Evolutionary conservation across 1,139 yeast genomes (phyloP).

Genomic region (Trichomonascaceae sp.): DNA sequence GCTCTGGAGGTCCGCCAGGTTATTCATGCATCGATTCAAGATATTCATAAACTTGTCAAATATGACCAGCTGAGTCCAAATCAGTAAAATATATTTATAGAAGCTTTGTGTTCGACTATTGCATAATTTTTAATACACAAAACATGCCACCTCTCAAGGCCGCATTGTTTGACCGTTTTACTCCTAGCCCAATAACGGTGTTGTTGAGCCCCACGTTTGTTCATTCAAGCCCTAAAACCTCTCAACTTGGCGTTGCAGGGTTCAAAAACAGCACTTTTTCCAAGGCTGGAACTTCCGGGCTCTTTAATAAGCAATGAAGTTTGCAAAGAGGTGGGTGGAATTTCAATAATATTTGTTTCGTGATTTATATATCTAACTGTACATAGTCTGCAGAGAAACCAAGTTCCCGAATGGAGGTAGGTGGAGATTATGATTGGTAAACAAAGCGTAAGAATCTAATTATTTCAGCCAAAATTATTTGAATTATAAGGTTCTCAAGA

Average conservation of each 20-base stretch:
- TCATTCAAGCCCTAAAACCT: background rate
- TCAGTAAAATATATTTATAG: conserved; percentile 37
- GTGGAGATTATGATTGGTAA: conserved; percentile 11
- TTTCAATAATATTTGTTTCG: background rate
- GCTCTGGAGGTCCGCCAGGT: conserved; percentile 86
- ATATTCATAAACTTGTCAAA: conserved; percentile 50
- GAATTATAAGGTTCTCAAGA: conserved; percentile 81
- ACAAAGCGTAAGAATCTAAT: background rate
- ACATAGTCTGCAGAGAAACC: conserved; percentile 59
- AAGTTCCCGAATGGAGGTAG: conserved; percentile 84
- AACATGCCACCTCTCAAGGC: background rate
- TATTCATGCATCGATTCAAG: conserved; percentile 78
- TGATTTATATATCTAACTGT: background rate
- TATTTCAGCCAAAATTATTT: conserved; percentile 50
- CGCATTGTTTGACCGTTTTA: too few species aligned
- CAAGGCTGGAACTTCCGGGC: background rate
- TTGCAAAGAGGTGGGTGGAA: conserved; percentile 58
- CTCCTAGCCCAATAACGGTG: background rate
- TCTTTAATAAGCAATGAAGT: conserved; percentile 50
- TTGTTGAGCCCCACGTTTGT: background rate
- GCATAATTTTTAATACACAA: background rate
- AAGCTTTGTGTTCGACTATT: background rate
- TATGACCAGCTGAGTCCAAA: conserved; percentile 60
- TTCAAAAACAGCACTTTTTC: background rate
- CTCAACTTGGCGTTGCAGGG: background rate